Conservation (phyloP, 768 basidiomycete species). For the Kwoniella newhampshirensis region DNA sequence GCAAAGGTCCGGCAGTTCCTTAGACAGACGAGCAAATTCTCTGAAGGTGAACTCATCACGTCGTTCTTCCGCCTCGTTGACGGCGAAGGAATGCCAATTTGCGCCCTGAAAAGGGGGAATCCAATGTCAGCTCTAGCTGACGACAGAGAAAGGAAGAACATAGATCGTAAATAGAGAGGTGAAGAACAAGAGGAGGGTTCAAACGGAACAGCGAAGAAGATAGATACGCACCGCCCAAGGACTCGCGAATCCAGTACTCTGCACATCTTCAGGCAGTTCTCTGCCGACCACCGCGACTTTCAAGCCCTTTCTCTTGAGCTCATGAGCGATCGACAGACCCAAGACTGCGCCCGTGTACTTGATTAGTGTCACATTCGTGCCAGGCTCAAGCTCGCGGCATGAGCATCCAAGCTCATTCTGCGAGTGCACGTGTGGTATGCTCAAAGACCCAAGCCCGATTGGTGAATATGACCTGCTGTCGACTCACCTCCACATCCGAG, state of each 20-base stretch:
- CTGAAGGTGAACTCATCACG: conserved; percentile 41
- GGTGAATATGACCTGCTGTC: too few relatives aligned
- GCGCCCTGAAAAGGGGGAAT: conserved; percentile 42
- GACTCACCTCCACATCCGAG: conserved; percentile 17
- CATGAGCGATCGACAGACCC: conserved; percentile 49
- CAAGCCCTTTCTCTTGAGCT: conserved; percentile 39
- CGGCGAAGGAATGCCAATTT: conserved; percentile 51
- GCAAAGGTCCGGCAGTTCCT: conserved; percentile 39
- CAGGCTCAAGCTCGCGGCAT: not conserved
- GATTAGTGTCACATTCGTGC: too few relatives aligned
- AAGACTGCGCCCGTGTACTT: too few relatives aligned
- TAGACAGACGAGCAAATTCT: conserved; percentile 30
- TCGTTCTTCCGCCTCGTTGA: conserved; percentile 14
- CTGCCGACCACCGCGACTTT: conserved; percentile 47
- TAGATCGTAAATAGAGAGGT: not conserved
- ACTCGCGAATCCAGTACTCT: conserved; percentile 45
- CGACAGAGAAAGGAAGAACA: not conserved
- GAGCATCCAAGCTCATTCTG: not conserved
- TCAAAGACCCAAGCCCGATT: not conserved
- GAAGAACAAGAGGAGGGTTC: not conserved
- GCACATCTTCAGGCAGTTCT: conserved; percentile 52
- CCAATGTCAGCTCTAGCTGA: not conserved
- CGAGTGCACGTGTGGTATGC: not conserved
- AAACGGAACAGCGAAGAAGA: not conserved
- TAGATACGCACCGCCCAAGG: conserved; percentile 53